Evolutionary conservation across 1,284 basidiomycete species (phyloP).

Genomic region (Macrocystidia cucumis): DNA sequence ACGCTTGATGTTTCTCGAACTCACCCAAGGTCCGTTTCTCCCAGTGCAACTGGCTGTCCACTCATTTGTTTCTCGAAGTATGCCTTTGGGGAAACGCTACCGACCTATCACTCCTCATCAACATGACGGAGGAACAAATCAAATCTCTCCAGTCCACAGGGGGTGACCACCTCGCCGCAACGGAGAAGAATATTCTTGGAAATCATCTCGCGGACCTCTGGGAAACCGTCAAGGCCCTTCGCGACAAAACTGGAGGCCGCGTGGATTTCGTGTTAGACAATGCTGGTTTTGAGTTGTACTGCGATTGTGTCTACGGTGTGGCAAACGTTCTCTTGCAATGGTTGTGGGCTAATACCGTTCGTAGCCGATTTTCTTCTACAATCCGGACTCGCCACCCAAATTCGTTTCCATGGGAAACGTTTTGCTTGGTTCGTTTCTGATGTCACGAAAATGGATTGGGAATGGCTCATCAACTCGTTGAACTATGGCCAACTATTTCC

Average conservation of each 20-base stretch:
- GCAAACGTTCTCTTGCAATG: slow-evolving; percentile 15
- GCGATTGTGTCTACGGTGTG: slow-evolving; percentile 91
- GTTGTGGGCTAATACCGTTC: slow-evolving; percentile 3
- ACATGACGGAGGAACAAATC: slow-evolving; percentile 99
- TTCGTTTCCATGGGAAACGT: slow-evolving; percentile 91
- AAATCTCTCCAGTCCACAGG: slow-evolving; percentile 96
- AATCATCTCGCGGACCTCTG: slow-evolving; percentile 80
- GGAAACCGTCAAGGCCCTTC: slow-evolving; percentile 72
- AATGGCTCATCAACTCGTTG: slow-evolving; percentile 88
- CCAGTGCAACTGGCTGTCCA: slow-evolving; percentile 6
- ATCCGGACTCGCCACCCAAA: slow-evolving; percentile 77
- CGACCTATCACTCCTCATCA: slow-evolving; percentile 91
- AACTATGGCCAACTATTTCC: slow-evolving; percentile 87
- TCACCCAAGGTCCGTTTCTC: slow-evolving; percentile 67
- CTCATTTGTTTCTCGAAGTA: slow-evolving; percentile 36
- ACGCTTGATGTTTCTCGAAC: slow-evolving; percentile 87
- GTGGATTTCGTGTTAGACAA: slow-evolving; percentile 90
- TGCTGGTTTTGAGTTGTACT: slow-evolving; percentile 93
- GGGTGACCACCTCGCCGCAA: slow-evolving; percentile 90
- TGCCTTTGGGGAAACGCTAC: slow-evolving; percentile 97
- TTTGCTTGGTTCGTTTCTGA: slow-evolving; percentile 96
- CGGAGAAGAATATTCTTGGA: slow-evolving; percentile 93
- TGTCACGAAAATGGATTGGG: slow-evolving; percentile 94
- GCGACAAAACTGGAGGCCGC: slow-evolving; percentile 68
- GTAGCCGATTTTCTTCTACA: slow-evolving; percentile 87